A percentile compares a stretch with the other conserved stretches of the same genome.
These are phyloP conservation scores for Fusarium subglutinans DNA, from an alignment of 2,329 filamentous ascomycete species.

Conservation along the genomic window DNA sequence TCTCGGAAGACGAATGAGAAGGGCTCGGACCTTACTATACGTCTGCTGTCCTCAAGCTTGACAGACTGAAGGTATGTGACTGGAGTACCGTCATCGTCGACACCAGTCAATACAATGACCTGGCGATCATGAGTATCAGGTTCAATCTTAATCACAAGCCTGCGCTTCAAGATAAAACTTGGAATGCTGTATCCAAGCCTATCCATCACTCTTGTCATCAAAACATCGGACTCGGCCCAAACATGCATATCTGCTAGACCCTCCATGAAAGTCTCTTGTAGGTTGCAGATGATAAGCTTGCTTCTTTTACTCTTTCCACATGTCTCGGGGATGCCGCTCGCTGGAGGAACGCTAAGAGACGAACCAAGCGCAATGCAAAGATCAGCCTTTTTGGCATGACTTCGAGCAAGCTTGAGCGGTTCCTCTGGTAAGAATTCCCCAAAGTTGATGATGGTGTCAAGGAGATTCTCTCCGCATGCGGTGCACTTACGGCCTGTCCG, in stretches of 20 bases:
- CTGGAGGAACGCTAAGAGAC: constrained; percentile 55
- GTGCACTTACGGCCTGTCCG: constrained; percentile 57
- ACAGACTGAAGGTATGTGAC: constrained; percentile 53
- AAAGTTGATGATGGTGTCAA: constrained; percentile 59
- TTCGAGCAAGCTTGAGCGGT: constrained; percentile 45
- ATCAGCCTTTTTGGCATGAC: constrained; percentile 53
- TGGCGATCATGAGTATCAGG: constrained; percentile 36
- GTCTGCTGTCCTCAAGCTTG: constrained; percentile 50
- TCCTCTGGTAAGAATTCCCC: constrained; percentile 49
- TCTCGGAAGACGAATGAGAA: constrained; percentile 50
- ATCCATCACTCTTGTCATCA: constrained; percentile 54
- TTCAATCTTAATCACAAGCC: constrained; percentile 45
- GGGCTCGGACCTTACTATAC: constrained; percentile 48
- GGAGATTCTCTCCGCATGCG: constrained; percentile 49
- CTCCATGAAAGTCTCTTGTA: constrained; percentile 56
- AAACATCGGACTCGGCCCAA: constrained; percentile 48
- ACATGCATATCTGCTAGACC: constrained; percentile 46
- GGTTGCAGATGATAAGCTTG: constrained; percentile 56
- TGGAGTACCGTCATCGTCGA: constrained; percentile 54
- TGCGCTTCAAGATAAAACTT: constrained; percentile 49
- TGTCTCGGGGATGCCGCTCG: constrained; percentile 52
- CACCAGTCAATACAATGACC: constrained; percentile 43
- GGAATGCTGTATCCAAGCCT: constrained; percentile 50
- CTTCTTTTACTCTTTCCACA: constrained; percentile 44
- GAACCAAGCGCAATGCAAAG: constrained; percentile 58